Base-by-base conservation (phyloP, 2,329 filamentous ascomycete species). In the Leptographium procerum region DNA sequence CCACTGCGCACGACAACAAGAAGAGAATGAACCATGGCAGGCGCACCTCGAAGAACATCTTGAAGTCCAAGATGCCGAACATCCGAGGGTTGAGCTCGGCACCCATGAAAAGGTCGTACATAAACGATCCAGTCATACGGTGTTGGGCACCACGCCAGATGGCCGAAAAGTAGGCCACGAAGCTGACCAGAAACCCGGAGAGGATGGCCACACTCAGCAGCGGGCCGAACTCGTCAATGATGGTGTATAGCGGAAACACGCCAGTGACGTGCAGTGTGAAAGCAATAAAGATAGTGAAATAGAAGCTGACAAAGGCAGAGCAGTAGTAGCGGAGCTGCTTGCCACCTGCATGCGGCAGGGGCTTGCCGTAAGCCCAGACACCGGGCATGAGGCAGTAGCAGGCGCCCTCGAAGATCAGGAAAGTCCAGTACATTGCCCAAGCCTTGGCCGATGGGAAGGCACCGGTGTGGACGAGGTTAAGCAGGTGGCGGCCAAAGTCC, bases 261-360 rank as follows among this genome's bases (percentile, higher is more conserved):
- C 90, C 90, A 16, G 86, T 87, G 68, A 88, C 84, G 73, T 99
- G 94, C 56, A 97, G 81, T 9, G 69, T 73, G n/a, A 81, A 75
- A 45, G 86, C 84, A 40, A 90, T 73, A 11, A 78, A 76, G 65
- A 96, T 88, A 64, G 89, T 97, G 51, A 85, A 81, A 75, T 96
- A 99, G 72, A 95, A 90, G 61, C 88, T 92, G 73, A 78, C 82
- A 66, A 92, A 86, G 61, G 85, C 94, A 51, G 91, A 96, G 81
- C 94, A 99, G 77, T 92, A 96, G 79, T 99, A 99, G 62, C 81
- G 80, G 60, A 99, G 81, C 75, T 95, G 89, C 79, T 91, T 88
- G 67, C 89, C 89, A 60, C 85, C 85, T 67, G 86, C 80, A 69
- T 95, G 88, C 26, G 86, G 82, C 52, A 99, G 82, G 53, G 92